Base-by-base conservation (phyloP, 148 eudicot species). In the Selenicereus undatus region DNA sequence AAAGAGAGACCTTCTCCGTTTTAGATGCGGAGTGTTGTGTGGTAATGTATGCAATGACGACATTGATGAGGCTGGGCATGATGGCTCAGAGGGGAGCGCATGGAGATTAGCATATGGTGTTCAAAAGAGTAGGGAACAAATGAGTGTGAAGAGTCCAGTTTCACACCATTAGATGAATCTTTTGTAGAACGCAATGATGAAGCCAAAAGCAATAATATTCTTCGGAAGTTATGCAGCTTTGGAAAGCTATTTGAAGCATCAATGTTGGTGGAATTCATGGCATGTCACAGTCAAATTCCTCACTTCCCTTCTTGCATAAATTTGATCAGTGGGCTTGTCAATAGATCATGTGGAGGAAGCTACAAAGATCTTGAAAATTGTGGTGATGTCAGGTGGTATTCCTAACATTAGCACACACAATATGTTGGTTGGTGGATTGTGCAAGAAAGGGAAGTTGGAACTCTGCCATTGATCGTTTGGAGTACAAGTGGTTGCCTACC, bases 381-480 rank as follows among this genome's bases (percentile, higher is more conserved):
- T 95, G 90, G 95, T 95, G 39, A 87, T 93, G 98, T 91, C 94
- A 8, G 97, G 98, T 83, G 98, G 97, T 64, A 82, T 90, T 81
- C 97, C 93, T 6, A 97, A n/a, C 88, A 84, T 92, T 72, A 93
- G 93, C 81, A 95, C 98, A 8, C 88, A 89, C 84, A 95, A 95
- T 85, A 95, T 93, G 94, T 82, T 95, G 70, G 86, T 95, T 78
- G 82, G 90, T 81, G 91, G 96, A 52, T 69, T 95, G 56, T 95
- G 98, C 88, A 90, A 86, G 80, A 88, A 82, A 73, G 90, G 96
- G 43, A 77, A 77, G 22, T 75, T 95, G n/a, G 73, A 80, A 80
- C 18, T 83, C 82, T 75, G 96, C 98, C 17, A 76, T 90, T 82
- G 85, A 87, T 66, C 60, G 87, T 66, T 77, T 95, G 81, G 96